Evolutionary conservation across 345 rosid species (phyloP), one percentile per base, ranked within the genome.

Genomic region (Geranium rotundifolium): DNA sequence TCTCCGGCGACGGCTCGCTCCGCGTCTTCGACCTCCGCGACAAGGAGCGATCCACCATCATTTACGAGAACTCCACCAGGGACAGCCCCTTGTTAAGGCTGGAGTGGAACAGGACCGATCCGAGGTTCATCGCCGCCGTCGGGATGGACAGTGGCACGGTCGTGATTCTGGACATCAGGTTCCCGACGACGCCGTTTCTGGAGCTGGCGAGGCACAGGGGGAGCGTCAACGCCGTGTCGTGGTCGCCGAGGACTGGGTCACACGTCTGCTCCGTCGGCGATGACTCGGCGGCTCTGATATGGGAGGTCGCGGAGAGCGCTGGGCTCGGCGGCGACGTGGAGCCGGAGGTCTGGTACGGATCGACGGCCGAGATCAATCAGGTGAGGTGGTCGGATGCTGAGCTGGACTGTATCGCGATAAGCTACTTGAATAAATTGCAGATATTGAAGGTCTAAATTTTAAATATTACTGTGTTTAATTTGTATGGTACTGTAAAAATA

Each of bases 21-120:
- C 64, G 90, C 63, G 84, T 85, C 60, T 82, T 82, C 15, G 87
- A 85, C 67, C 56, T 82, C 18, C 58, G 87, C 15, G 85, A 82
- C 61, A 85, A 85, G 56, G 87, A 85, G 49, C 63, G 82, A 19
- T 85, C 87, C 0, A 85, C 87, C 0, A 85, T 85, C 29, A 77
- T 85, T 18, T 85, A 82, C 8, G 90, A 82, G 63, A 85, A 75
- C 13, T 69, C 82, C 0, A 18, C 41, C 0, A 78, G 58, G 17
- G 77, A 71, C 0, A 56, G 69, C 60, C 82, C 85, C 0, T 20
- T 85, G 66, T 29, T 82, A 27, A 73, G 90, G 64, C 29, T 85
- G 4, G 90, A 82, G 34, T 85, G 90, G 90, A 82, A 80, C 68
- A 82, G 80, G 60, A 67, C 73, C 4, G 90, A 85, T 59, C 84